Percentiles rank a stretch among this genome's conserved stretches.
phyloP scores from a whole-genome alignment of 1,139 yeast genomes.

The Arxiozyma slooffiae region DNA sequence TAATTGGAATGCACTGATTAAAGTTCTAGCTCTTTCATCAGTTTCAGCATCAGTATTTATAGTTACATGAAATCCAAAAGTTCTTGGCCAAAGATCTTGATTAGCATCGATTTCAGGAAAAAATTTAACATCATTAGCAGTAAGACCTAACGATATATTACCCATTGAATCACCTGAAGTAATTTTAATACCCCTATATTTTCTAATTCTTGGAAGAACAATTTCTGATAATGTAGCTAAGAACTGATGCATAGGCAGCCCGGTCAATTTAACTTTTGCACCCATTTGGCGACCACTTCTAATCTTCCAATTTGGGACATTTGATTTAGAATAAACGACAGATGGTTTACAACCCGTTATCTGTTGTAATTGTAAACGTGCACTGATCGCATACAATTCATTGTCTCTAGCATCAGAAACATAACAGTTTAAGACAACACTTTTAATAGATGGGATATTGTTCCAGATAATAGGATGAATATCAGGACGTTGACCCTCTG shows the following conservation, averaged over 20 bases:
- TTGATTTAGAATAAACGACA: slow-evolving; percentile 62
- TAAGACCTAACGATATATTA: slow-evolving; percentile 75
- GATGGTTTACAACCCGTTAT: slow-evolving; percentile 84
- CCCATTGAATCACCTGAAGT: slow-evolving; percentile 79
- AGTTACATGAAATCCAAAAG: slow-evolving; percentile 79
- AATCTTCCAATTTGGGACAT: slow-evolving; percentile 79
- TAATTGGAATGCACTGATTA: slow-evolving; percentile 73
- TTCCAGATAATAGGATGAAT: slow-evolving; percentile 52
- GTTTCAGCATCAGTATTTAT: slow-evolving; percentile 84
- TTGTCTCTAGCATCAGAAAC: slow-evolving; percentile 67
- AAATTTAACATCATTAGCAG: slow-evolving; percentile 61
- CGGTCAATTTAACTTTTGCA: slow-evolving; percentile 68
- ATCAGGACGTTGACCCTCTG: slow-evolving; percentile 61
- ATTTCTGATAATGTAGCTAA: slow-evolving; percentile 78
- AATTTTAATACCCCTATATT: slow-evolving; percentile 68
- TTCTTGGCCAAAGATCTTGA: slow-evolving; percentile 81
- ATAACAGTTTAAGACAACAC: slow-evolving; percentile 64
- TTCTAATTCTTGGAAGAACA: slow-evolving; percentile 87
- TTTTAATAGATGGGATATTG: slow-evolving; percentile 63
- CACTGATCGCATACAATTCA: slow-evolving; percentile 66
- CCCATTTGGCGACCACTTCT: slow-evolving; percentile 90
- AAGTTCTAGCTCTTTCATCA: slow-evolving; percentile 82
- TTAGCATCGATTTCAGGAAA: slow-evolving; percentile 93
- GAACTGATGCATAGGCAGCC: slow-evolving; percentile 80
- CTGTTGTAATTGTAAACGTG: slow-evolving; percentile 77